phyloP scores from a whole-genome alignment of 2,329 filamentous ascomycete genomes.

The Colletotrichum karsti region DNA sequence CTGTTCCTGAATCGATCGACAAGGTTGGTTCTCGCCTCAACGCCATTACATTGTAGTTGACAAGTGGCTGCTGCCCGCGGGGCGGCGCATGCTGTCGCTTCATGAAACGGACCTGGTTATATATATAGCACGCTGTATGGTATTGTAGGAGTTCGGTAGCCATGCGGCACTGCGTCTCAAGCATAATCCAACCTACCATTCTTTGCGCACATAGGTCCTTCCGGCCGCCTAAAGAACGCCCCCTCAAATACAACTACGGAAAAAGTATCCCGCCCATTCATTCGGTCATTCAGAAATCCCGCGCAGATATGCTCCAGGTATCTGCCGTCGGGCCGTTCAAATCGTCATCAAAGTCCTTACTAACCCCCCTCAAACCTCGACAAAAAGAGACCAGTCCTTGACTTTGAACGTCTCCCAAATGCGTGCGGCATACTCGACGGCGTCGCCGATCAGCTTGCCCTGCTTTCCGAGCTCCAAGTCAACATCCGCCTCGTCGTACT shows the following conservation, averaged over 20 bases:
- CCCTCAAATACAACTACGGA: background rate
- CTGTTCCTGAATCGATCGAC: background rate
- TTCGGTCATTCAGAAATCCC: background rate
- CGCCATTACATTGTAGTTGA: background rate
- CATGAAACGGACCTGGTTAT: background rate
- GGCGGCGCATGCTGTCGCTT: background rate
- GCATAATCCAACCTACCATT: background rate
- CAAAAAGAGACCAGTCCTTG: slow-evolving; percentile 82
- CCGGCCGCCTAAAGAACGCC: background rate
- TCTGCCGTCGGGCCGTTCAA: background rate
- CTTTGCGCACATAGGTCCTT: background rate
- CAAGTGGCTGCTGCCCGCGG: too few relatives aligned
- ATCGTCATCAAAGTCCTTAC: background rate
- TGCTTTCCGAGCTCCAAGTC: slow-evolving; percentile 71
- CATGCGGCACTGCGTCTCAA: background rate
- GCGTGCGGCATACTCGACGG: slow-evolving; percentile 71
- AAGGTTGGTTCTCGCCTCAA: slow-evolving; percentile 1
- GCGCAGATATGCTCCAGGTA: background rate
- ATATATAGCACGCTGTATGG: background rate
- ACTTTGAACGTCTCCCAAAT: slow-evolving; percentile 81
- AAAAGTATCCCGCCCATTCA: background rate
- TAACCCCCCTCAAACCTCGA: slow-evolving; percentile 40
- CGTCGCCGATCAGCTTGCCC: slow-evolving; percentile 74
- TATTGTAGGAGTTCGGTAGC: background rate
- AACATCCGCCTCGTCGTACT: slow-evolving; percentile 78